Evolutionary conservation across 371 early-diverging fungal species (phyloP).

Genomic region (Rhizopus microsporus): DNA sequence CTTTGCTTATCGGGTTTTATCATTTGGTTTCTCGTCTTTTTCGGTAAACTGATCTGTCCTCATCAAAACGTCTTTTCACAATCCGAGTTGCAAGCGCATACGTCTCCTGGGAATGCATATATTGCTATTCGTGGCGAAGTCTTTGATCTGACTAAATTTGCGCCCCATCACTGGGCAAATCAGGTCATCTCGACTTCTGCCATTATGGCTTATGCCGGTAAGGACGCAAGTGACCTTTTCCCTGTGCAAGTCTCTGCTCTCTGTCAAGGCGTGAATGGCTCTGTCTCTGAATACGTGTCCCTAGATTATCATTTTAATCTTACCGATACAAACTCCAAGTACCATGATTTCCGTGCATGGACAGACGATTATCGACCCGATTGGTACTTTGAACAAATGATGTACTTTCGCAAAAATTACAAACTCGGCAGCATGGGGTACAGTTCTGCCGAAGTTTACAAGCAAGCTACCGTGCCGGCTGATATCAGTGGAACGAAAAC

Average conservation of each 20-base stretch:
- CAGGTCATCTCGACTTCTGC: constrained; percentile 47
- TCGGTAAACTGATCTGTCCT: constrained; percentile 86
- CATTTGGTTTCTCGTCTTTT: constrained; percentile 85
- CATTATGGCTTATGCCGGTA: constrained; percentile 64
- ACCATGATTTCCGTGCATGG: constrained; percentile 39
- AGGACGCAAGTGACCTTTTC: constrained; percentile 65
- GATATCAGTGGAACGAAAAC: constrained; percentile 27
- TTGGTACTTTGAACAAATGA: constrained; percentile 53
- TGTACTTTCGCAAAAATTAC: constrained; percentile 46
- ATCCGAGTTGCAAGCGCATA: constrained; percentile 38
- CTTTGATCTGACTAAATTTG: constrained; percentile 65
- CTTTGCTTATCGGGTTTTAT: constrained; percentile 73
- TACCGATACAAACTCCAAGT: constrained; percentile 35
- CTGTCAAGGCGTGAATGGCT: constrained; percentile 37
- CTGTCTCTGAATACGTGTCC: constrained; percentile 29
- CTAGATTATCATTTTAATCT: constrained; percentile 37
- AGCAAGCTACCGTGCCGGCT: constrained; percentile 26
- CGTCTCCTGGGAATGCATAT: constrained; percentile 42
- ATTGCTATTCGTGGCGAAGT: constrained; percentile 72
- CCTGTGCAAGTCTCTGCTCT: constrained; percentile 69
- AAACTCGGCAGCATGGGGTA: constrained; percentile 45
- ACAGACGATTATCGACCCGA: constrained; percentile 37
- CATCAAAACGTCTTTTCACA: constrained; percentile 63
- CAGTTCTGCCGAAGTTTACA: constrained; percentile 23
- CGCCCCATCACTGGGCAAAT: constrained; percentile 48